Evolutionary conservation across 768 basidiomycete species (phyloP).

Genomic region (Podaxis pistillaris): DNA sequence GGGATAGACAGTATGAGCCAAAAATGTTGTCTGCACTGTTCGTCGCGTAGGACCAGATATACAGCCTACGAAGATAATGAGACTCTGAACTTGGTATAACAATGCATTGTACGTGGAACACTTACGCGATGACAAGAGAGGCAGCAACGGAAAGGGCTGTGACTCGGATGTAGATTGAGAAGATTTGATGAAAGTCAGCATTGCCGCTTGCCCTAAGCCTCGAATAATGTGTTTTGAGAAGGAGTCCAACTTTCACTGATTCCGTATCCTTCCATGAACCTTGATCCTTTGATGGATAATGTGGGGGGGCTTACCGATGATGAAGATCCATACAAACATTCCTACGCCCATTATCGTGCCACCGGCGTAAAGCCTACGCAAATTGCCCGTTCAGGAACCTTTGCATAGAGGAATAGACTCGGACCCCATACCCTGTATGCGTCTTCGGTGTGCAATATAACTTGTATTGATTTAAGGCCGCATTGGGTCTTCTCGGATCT

Average conservation of each 20-base stretch:
- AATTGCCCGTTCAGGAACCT: not conserved
- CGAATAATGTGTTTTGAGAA: slow-evolving; percentile 1
- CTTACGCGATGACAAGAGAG: slow-evolving; percentile 1
- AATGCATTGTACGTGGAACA: no score
- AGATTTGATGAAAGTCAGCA: not conserved
- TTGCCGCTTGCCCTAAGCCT: not conserved
- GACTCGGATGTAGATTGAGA: slow-evolving; percentile 4
- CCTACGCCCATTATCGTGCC: slow-evolving; percentile 6
- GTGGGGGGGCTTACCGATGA: slow-evolving; percentile 2
- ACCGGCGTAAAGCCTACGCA: slow-evolving; percentile 3
- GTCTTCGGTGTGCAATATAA: slow-evolving; percentile 8
- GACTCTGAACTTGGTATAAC: no score
- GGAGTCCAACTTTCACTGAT: slow-evolving; percentile 1
- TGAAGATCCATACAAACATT: slow-evolving; percentile 7
- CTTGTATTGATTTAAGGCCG: not conserved
- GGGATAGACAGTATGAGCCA: slow-evolving; percentile 1
- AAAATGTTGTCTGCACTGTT: not conserved
- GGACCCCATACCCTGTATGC: slow-evolving; percentile 5
- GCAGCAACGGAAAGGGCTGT: slow-evolving; percentile 2
- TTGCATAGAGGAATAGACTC: not conserved
- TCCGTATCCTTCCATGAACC: no score
- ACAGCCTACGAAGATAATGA: not conserved
- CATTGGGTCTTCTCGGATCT: not conserved
- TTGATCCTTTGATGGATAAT: not conserved
- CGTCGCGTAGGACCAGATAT: slow-evolving; percentile 4